Percentiles rank a stretch among this genome's conserved stretches.
Conservation (phyloP, 108 stramenopile genomes). For the Nitzschia inconspicua region DNA sequence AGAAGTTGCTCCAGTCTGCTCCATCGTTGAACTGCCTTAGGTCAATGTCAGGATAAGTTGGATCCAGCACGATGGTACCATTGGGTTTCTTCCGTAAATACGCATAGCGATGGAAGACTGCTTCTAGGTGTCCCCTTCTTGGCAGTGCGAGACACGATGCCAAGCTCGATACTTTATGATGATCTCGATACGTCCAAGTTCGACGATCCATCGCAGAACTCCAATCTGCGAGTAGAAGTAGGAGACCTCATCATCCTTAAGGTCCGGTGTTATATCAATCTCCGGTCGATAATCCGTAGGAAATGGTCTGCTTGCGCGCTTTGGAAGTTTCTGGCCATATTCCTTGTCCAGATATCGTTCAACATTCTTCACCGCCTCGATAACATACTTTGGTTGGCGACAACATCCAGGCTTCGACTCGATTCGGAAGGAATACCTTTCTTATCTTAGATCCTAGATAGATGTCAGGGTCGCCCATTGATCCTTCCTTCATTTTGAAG, state of each 20-base stretch:
- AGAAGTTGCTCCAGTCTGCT: constrained; percentile 10
- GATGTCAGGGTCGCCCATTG: constrained; percentile 20
- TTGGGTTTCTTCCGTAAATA: no score
- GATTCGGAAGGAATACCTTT: no score
- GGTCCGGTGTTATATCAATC: no score
- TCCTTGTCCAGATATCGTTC: not conserved
- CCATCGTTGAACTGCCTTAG: not conserved
- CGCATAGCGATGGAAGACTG: constrained; percentile 36
- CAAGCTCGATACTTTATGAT: constrained; percentile 37
- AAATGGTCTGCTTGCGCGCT: not conserved
- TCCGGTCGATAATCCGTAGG: no score
- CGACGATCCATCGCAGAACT: no score
- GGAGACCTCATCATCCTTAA: no score
- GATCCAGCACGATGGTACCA: no score
- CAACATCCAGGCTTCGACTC: constrained; percentile 10
- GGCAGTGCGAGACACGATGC: constrained; percentile 35
- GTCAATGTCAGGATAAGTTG: no score
- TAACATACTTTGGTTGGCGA: constrained; percentile 28
- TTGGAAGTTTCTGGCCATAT: not conserved
- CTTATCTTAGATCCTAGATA: no score
- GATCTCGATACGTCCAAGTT: no score
- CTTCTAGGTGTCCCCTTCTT: no score
- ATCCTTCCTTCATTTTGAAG: constrained; percentile 15
- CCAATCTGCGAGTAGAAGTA: no score
- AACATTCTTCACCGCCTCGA: constrained; percentile 28